Evolutionary conservation across 192 early-diverging fungal genomes (phyloP), one percentile per base, ranked within the genome.

Genomic region (Mortierella antarctica): DNA sequence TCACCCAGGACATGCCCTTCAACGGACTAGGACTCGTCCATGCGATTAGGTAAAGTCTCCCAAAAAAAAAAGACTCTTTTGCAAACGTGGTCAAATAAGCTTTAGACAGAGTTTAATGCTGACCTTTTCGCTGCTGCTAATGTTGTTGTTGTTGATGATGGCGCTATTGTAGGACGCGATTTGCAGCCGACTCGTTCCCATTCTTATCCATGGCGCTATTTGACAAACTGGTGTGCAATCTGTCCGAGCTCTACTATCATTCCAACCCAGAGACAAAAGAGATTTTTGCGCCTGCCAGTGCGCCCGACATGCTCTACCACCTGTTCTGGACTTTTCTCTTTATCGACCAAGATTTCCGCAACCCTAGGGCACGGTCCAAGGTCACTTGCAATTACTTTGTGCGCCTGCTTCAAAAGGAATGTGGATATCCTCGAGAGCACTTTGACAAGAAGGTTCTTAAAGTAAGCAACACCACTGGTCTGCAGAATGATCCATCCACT

Each of bases 291-390:
- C 73, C 80, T 2, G 71, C 47, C 1, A 5, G 75, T 50, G 54
- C 76, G 5, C 58, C 69, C 56, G 67, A 75, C 14, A 66, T 66
- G 46, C 54, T 75, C 1, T 73, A 71, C 39, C 58, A 62, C 48
- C 71, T 75, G 65, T 74, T 82, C 49, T 82, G 80, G 80, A 82
- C 80, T 0, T 57, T 74, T 51, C 45, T 82, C 2, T 82, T 82
- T 14, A 82, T 82, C 49, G 80, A 82, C 40, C 80, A 82, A 62
- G 73, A 82, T 14, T 75, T 75, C 56, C 58, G 80, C 1, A 70
- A 82, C 23, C 72, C 73, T 11, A 74, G 63, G 17, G 40, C 64
- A 3, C 59, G 67, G 10, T 15, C 67, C 67, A 82, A 73, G 45
- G 80, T 82, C 31, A 62, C 80, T 11, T 82, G 80, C 13, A 65